Evolutionary conservation across 169 alveolate genomes (phyloP).

Genomic region (Eimeria maxima): DNA sequence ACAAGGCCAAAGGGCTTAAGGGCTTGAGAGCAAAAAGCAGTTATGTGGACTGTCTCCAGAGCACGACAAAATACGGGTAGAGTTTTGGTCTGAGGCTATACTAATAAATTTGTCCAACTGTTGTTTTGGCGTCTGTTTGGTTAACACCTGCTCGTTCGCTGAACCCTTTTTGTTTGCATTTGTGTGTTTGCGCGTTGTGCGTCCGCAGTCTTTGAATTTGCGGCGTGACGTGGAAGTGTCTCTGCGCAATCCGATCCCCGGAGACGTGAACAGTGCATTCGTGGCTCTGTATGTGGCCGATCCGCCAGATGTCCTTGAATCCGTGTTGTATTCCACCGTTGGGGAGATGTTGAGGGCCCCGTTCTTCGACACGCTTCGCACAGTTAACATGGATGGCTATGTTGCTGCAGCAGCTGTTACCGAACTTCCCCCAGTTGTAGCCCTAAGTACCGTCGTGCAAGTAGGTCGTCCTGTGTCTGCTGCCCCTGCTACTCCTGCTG

Average conservation of each 20-base stretch:
- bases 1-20: too few species aligned
- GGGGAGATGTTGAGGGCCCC: slow-evolving; percentile 80
- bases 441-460: slow-evolving; percentile 79
- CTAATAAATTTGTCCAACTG: too few species aligned
- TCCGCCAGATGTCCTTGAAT: slow-evolving; percentile 76
- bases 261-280: slow-evolving; percentile 71
- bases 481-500: not conserved
- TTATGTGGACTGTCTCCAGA: too few species aligned
- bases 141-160: not conserved
- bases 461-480: not conserved
- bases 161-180: not conserved
- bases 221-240: slow-evolving; percentile 76
- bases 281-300: slow-evolving; percentile 65
- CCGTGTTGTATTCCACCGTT: slow-evolving; percentile 11
- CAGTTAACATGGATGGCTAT: slow-evolving; percentile 83
- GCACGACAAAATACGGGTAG: too few species aligned
- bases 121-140: not conserved
- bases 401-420: slow-evolving; percentile 75
- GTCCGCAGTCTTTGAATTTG: slow-evolving; percentile 61
- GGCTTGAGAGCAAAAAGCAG: not conserved
- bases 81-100: too few species aligned
- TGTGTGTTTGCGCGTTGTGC: not conserved
- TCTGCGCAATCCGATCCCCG: slow-evolving; percentile 71
- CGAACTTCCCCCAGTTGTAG: slow-evolving; percentile 75
- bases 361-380: slow-evolving; percentile 78